Conservation (phyloP, 345 rosid species). For the sweet orange (Citrus sinensis) region DNA sequence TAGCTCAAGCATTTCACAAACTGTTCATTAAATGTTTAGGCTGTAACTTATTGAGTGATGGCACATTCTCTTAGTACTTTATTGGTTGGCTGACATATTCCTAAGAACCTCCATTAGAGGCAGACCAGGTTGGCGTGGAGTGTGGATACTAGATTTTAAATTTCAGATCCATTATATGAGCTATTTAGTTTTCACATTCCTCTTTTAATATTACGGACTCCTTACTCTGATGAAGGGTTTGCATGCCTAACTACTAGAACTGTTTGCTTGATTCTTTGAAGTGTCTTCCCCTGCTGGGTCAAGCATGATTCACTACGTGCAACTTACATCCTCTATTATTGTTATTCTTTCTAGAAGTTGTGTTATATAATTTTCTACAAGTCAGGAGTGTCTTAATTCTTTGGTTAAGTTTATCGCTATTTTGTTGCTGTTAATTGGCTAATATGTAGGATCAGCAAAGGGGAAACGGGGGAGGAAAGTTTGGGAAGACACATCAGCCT, state of each 20-base stretch:
- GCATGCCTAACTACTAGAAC: background rate
- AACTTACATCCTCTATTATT: background rate
- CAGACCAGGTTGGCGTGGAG: background rate
- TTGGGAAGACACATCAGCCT: constrained; percentile 14
- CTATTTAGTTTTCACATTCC: background rate
- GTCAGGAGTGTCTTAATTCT: background rate
- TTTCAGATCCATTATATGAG: background rate
- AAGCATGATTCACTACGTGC: background rate
- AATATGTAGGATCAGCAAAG: constrained; percentile 28
- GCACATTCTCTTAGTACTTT: background rate
- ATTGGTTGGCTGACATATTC: background rate
- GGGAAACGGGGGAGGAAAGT: constrained; percentile 22
- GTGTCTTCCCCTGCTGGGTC: background rate
- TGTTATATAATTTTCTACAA: too few species aligned
- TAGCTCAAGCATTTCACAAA: background rate
- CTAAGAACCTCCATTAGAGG: background rate
- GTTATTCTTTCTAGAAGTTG: too few species aligned
- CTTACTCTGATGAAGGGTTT: background rate
- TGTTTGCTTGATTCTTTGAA: background rate
- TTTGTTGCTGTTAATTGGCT: background rate
- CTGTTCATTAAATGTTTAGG: background rate
- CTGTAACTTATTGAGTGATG: background rate
- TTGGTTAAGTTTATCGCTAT: background rate
- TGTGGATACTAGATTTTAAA: background rate
- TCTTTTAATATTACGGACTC: background rate